Percentiles rank a stretch among this genome's conserved stretches.
These are phyloP conservation scores for Lanmaoa rubissima DNA, from an alignment of 768 basidiomycete species.

Conservation along the genomic window DNA sequence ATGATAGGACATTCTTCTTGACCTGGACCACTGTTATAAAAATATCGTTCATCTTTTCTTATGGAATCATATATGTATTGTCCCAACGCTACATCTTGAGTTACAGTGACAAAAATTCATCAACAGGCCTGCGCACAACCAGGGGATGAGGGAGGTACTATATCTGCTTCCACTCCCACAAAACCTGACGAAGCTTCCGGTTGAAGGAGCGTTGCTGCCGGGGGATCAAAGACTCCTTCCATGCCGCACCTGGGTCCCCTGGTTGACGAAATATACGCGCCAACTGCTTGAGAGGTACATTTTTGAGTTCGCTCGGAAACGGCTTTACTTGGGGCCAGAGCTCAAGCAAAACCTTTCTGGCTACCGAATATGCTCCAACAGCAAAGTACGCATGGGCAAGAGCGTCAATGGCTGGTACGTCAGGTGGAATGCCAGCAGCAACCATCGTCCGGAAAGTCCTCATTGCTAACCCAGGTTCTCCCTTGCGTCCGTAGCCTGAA, in stretches of 20 bases:
- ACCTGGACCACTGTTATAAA: neutral
- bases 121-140: neutral
- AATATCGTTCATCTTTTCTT: neutral
- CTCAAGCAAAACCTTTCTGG: slow-evolving; percentile 51
- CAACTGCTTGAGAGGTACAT: slow-evolving; percentile 46
- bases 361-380: slow-evolving; percentile 48
- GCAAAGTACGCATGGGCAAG: slow-evolving; percentile 66
- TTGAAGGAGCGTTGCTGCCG: slow-evolving; percentile 37
- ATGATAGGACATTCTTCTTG: slow-evolving; percentile 7
- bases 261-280: slow-evolving; percentile 42
- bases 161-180: slow-evolving; percentile 25
- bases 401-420: slow-evolving; percentile 69
- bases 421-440: slow-evolving; percentile 58
- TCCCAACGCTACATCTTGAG: slow-evolving; percentile 1
- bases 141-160: slow-evolving; percentile 2
- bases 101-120: neutral
- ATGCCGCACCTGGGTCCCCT: slow-evolving; percentile 10
- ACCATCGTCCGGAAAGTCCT: slow-evolving; percentile 63
- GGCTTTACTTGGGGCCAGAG: slow-evolving; percentile 66
- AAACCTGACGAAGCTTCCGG: slow-evolving; percentile 34
- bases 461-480: slow-evolving; percentile 52
- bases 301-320: slow-evolving; percentile 50
- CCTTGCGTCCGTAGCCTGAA: slow-evolving; percentile 62
- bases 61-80: slow-evolving; percentile 3
- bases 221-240: slow-evolving; percentile 28